phyloP scores from a whole-genome alignment of 75 land plant species.

The Pseudotsuga menziesii region DNA sequence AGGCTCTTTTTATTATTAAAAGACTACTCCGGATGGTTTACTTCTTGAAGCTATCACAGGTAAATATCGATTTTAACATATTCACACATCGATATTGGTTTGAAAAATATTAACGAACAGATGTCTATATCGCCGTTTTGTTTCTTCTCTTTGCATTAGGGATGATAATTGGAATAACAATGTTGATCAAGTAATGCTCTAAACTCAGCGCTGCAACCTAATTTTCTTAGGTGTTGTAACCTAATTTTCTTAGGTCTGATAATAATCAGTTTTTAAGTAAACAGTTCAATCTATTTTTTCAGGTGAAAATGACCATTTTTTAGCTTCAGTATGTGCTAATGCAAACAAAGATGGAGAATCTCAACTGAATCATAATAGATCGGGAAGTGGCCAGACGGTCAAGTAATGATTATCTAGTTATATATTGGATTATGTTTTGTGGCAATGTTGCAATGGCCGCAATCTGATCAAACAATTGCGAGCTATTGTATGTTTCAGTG shows the following conservation, averaged over 20 bases:
- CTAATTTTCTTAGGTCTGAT: neutral
- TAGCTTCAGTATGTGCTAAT: neutral
- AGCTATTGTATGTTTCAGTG: no score
- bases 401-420: neutral
- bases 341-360: no score
- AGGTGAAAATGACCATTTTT: neutral
- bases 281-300: neutral
- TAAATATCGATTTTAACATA: neutral
- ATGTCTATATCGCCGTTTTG: neutral
- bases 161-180: neutral
- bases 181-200: neutral
- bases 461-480: no score
- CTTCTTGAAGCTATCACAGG: neutral
- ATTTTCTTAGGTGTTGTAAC: neutral
- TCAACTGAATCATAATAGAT: neutral
- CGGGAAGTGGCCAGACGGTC: neutral
- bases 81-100: neutral
- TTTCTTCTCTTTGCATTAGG: neutral
- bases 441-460: no score
- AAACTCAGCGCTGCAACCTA: no score
- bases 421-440: no score
- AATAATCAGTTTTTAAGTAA: neutral
- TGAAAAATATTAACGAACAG: neutral
- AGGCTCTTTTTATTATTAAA: slow-evolving; percentile 6
- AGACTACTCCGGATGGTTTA: no score